A percentile compares a stretch with the other conserved stretches of the same genome.
Conservation (phyloP, 331 rosid genomes). For the Malus hybrid region DNA sequence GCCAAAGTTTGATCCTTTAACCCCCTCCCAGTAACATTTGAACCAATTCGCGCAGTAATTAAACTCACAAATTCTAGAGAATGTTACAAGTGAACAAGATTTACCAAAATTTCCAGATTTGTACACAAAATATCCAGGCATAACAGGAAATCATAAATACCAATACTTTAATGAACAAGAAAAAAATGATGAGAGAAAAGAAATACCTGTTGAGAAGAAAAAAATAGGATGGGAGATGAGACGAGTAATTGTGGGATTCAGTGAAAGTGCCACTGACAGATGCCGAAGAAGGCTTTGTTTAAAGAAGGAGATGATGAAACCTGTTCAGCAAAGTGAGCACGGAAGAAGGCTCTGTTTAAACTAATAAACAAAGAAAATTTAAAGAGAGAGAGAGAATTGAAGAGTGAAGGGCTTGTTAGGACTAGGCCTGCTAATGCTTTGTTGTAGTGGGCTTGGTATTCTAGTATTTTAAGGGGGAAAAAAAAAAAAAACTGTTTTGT, state of each 20-base stretch:
- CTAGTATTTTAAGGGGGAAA: no score
- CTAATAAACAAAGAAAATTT: no score
- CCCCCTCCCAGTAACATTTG: background rate
- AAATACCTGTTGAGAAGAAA: background rate
- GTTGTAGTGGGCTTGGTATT: background rate
- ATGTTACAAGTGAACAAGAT: no score
- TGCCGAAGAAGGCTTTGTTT: background rate
- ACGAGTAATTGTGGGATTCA: background rate
- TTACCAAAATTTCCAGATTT: no score
- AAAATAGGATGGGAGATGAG: background rate
- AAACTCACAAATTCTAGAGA: conserved; percentile 2
- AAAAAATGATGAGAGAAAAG: background rate
- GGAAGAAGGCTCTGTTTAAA: background rate
- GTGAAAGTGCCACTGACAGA: background rate
- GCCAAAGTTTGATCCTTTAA: background rate
- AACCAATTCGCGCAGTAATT: background rate
- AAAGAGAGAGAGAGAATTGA: background rate
- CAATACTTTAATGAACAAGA: background rate
- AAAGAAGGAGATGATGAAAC: background rate
- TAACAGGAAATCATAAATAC: background rate
- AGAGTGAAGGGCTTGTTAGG: background rate
- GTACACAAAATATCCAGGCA: conserved; percentile 31
- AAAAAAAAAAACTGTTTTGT: no score
- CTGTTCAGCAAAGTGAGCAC: background rate
- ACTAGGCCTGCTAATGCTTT: background rate